These are phyloP conservation scores for Ustilago trichophora DNA, from an alignment of 1,284 basidiomycete species.

Conservation along the genomic window DNA sequence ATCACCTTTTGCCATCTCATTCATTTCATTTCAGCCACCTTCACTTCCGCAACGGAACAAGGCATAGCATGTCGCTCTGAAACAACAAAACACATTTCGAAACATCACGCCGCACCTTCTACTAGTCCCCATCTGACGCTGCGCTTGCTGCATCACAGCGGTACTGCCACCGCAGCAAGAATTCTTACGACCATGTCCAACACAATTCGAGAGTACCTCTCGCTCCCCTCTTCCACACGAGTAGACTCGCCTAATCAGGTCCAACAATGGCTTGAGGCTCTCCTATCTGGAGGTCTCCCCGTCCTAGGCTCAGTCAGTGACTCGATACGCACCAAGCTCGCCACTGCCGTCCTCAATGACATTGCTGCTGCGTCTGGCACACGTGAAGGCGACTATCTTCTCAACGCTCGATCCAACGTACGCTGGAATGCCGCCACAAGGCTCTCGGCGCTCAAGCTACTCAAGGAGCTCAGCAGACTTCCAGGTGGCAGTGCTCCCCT, in stretches of 20 bases:
- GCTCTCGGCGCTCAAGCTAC: constrained; percentile 36
- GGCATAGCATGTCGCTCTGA: background rate
- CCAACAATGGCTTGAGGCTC: constrained; percentile 27
- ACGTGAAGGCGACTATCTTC: constrained; percentile 27
- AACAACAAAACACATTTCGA: no score
- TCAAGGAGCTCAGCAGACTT: constrained; percentile 55
- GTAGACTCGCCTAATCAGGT: constrained; percentile 24
- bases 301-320: constrained; percentile 30
- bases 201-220: constrained; percentile 35
- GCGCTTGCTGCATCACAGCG: no score
- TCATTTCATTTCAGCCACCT: no score
- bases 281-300: constrained; percentile 18
- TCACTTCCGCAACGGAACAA: background rate
- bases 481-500: constrained; percentile 48
- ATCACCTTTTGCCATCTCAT: no score
- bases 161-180: background rate
- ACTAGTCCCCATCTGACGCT: no score
- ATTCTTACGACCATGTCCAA: constrained; percentile 17
- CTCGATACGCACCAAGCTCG: constrained; percentile 39
- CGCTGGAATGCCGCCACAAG: constrained; percentile 30
- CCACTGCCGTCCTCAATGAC: constrained; percentile 31
- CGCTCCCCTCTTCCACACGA: constrained; percentile 21
- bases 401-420: constrained; percentile 20
- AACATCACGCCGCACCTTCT: no score
- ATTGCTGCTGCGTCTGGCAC: constrained; percentile 30